Conservation (phyloP, 2,329 filamentous ascomycete genomes). For the Phaeosphaeriaceae sp. region DNA sequence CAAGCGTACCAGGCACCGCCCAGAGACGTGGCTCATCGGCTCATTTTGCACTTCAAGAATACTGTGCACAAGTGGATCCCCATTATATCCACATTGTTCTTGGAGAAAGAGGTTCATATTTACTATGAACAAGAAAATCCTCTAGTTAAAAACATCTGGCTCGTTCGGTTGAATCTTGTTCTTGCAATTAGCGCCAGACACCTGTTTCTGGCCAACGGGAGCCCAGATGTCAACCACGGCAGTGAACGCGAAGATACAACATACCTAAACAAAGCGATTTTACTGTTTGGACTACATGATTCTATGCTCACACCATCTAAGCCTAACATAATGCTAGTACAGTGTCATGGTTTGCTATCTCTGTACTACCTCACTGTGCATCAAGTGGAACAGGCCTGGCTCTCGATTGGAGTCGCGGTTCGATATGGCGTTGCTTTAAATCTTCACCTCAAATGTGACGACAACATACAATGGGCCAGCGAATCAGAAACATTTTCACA, state of each 20-base stretch:
- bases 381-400: slow-evolving; percentile 6
- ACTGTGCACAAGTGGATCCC: slow-evolving; percentile 5
- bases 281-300: not conserved
- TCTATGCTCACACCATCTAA: not conserved
- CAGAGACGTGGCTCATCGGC: not conserved
- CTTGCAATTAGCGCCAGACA: slow-evolving; percentile 9
- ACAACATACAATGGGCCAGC: not conserved
- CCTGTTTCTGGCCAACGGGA: not conserved
- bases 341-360: slow-evolving; percentile 5
- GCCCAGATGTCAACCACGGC: not conserved
- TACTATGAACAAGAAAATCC: not conserved
- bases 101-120: not conserved
- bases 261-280: slow-evolving; percentile 1
- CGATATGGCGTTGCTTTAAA: slow-evolving; percentile 1
- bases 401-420: slow-evolving; percentile 1
- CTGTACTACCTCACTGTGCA: slow-evolving; percentile 4
- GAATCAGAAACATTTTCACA: not conserved
- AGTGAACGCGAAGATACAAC: not conserved
- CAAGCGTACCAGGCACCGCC: not conserved
- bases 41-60: not conserved
- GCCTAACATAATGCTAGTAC: not conserved
- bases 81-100: not conserved
- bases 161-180: slow-evolving; percentile 7
- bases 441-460: not conserved
- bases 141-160: slow-evolving; percentile 3